A percentile compares a stretch with the other conserved stretches of the same genome.
phyloP scores from a whole-genome alignment of 2,329 filamentous ascomycete species.

The Blastomyces percursus region DNA sequence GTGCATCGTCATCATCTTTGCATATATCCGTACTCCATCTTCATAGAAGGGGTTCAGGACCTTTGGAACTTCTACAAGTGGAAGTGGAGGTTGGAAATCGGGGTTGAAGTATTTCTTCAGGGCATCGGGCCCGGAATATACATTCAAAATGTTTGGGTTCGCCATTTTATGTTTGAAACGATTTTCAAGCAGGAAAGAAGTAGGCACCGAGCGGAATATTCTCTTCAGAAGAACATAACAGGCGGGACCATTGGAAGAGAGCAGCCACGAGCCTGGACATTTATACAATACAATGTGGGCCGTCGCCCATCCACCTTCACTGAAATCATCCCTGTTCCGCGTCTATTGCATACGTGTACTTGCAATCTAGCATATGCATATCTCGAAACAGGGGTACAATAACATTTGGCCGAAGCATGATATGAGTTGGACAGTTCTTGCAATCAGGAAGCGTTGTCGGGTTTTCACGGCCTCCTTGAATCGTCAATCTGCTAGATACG shows the following conservation, averaged over 20 bases:
- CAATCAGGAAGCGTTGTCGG: neutral
- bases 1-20: slow-evolving; percentile 56
- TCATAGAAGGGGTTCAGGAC: slow-evolving; percentile 46
- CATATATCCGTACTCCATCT: slow-evolving; percentile 52
- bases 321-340: neutral
- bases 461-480: neutral
- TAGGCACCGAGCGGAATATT: slow-evolving; percentile 1
- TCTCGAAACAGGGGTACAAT: neutral
- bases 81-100: slow-evolving; percentile 46
- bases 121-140: slow-evolving; percentile 48
- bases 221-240: neutral
- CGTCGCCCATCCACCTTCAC: neutral
- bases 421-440: neutral
- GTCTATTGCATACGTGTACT: neutral
- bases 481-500: neutral
- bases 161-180: slow-evolving; percentile 13
- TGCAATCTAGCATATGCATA: neutral
- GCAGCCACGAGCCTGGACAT: neutral
- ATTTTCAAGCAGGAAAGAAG: neutral
- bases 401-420: neutral
- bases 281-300: neutral
- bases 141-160: slow-evolving; percentile 37
- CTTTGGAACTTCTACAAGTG: slow-evolving; percentile 50
- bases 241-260: no score
- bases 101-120: slow-evolving; percentile 51